A percentile compares a stretch with the other conserved stretches of the same genome.
Conservation (phyloP, 2,329 filamentous ascomycete species). For the Neoscytalidium dimidiatum region DNA sequence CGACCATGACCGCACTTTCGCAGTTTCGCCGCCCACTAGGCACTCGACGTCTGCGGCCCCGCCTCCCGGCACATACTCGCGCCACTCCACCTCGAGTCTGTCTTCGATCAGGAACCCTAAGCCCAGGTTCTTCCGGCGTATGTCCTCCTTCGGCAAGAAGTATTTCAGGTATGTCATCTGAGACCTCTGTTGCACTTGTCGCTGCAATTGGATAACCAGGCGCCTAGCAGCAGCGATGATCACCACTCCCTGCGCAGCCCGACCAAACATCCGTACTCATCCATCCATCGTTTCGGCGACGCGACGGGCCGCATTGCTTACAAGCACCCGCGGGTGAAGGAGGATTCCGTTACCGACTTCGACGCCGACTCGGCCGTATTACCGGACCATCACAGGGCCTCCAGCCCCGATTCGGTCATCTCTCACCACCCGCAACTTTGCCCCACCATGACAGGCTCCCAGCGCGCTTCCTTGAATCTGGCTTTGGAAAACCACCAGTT, state of each 20-base stretch:
- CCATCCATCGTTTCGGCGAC: slow-evolving; percentile 8
- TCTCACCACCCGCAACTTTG: slow-evolving; percentile 1
- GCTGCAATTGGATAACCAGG: not conserved
- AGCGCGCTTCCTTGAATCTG: slow-evolving; percentile 10
- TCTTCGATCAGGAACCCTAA: slow-evolving; percentile 3
- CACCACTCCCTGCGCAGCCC: not conserved
- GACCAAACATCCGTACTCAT: not conserved
- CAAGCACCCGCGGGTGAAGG: slow-evolving; percentile 12
- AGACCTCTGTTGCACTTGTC: not conserved
- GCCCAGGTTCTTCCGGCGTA: slow-evolving; percentile 12
- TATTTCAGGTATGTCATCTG: slow-evolving; percentile 7
- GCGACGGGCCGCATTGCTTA: slow-evolving; percentile 9
- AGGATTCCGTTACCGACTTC: slow-evolving; percentile 16
- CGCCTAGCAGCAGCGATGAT: not conserved
- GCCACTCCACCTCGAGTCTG: slow-evolving; percentile 10
- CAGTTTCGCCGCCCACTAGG: not conserved
- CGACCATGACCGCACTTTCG: slow-evolving; percentile 8
- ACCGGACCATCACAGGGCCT: slow-evolving; percentile 7
- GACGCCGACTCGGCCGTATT: slow-evolving; percentile 5
- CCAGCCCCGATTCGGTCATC: slow-evolving; percentile 15
- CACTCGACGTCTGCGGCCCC: slow-evolving; percentile 4
- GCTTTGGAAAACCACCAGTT: slow-evolving; percentile 8
- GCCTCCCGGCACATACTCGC: not conserved
- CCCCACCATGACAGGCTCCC: not conserved
- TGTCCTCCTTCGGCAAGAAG: slow-evolving; percentile 3